Base-by-base conservation (phyloP, 441 rosid genomes). In the Melianthus villosus region DNA sequence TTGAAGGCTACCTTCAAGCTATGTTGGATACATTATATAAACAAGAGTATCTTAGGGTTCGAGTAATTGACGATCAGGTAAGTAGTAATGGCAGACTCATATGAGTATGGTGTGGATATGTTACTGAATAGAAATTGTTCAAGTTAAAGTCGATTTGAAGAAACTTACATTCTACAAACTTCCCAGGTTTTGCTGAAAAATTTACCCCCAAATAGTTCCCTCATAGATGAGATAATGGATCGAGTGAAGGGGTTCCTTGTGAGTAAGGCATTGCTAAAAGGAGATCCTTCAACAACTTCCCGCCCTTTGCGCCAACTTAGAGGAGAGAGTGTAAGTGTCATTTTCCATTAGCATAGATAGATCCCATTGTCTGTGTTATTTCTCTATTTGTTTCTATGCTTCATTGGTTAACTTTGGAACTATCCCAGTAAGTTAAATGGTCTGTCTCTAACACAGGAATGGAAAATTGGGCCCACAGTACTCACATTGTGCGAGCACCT, bases 1-100 rank as follows among this genome's bases (percentile, higher is more conserved):
- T 87, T 57, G 93, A 87, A 71, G 95, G 97, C 26, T 87, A 83
- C 69, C 77, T 83, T 49, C 93, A 83, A 70, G 97, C 97, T 40
- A 80, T 83, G 95, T 51, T 87, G 73, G 93, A 87, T 61, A 35
- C 79, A 2, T 64, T 71, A 63, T 87, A 78, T 54, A 76, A 80
- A 52, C 97, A 83, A 66, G 97, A 83, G 56, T 87, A 87, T 68
- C 84, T 87, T 40, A 65, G 85, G 57, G 95, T 87, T 57, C 72
- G 82, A 69, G 87, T 83, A 52, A 68, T 80, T 31, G 84, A 87
- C 22, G 77, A 87, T 77, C 87, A 80, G 93, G 97, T 83, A 63
- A 56, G 15, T 47, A 16, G 27, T 48, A 32, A 37, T 41, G 18
- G 16, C n/a, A n/a, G 29, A 45, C 25, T 9, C 6, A 3, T 37